phyloP scores from a whole-genome alignment of 2,329 filamentous ascomycete species.

The Penicillium hordei region DNA sequence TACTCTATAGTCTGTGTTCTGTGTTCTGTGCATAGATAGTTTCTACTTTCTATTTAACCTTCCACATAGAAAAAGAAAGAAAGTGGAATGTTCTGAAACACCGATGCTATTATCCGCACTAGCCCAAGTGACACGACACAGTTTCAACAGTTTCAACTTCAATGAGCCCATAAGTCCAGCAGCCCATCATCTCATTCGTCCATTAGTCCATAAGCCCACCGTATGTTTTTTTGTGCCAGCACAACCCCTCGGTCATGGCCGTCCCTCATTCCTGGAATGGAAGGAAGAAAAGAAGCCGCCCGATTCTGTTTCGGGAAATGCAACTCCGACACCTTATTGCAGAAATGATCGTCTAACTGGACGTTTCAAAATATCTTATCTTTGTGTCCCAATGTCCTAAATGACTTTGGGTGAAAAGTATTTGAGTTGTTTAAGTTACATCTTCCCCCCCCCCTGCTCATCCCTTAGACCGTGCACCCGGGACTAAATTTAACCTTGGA shows the following conservation, averaged over 20 bases:
- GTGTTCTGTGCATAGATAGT: no score
- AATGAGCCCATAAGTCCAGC: background rate
- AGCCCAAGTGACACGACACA: background rate
- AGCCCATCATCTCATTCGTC: no score
- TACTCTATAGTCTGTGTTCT: no score
- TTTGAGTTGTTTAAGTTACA: background rate
- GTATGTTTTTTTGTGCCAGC: background rate
- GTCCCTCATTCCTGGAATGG: background rate
- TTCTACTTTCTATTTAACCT: no score
- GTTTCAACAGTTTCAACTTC: background rate
- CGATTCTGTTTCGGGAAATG: slow-evolving; percentile 18
- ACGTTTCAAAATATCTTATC: background rate
- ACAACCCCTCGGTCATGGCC: background rate
- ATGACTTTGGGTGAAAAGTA: background rate
- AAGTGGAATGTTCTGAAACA: background rate
- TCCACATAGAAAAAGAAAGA: no score
- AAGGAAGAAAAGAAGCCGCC: background rate
- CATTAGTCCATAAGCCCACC: background rate
- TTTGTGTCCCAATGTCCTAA: no score
- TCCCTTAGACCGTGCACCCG: slow-evolving; percentile 3
- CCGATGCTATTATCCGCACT: background rate
- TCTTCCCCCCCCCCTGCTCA: background rate
- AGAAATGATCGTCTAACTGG: background rate
- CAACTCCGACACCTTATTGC: slow-evolving; percentile 5
- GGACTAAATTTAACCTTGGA: slow-evolving; percentile 8